Evolutionary conservation across 768 basidiomycete genomes (phyloP), one percentile per base, ranked within the genome.

Genomic region (Auriscalpium microsporum): DNA sequence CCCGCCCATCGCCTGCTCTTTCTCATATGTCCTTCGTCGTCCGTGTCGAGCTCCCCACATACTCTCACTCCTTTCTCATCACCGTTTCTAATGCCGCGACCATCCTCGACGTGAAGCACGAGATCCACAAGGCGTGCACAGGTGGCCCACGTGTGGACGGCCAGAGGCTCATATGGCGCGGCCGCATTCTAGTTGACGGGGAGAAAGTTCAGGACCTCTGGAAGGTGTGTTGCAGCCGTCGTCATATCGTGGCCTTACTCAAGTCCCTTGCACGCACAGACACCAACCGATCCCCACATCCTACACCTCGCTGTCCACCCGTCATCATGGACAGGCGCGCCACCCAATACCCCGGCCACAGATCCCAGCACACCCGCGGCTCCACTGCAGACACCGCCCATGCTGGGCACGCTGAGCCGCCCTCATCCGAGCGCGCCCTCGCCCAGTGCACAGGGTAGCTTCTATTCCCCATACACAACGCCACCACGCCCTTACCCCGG

Each of bases 241-340:
- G 48, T 52, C 10, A 45, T 28, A 7, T 28, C 28, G 45, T 61
- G 61, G 34, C 47, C 16, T 38, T 44, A 21, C 45, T 10, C 19
- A 48, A 44, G 35, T 13, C 9, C 45, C 56, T 38, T 61, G 37
- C 36, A 28, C 3, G 2, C 13, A 33, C 63, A 88, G 87, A 71
- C 72, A 45, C 68, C 71, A 42, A 77, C 78, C 54, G 84, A 84
- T 52, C 75, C 79, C 23, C 79, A 78, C 45, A 74, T 82, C 54
- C 72, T 90, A 45, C 89, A 90, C 69, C 74, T 91, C 19, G 83
- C 87, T 13, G 87, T 91, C n/a, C 83, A 85, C 64, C 84, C 86
- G 21, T 85, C 84, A 28, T 84, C 84, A 52, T 91, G 89, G 89
- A 74, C 76, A 42, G 69, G 75, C 21, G 58, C 69, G 11, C 84